Evolutionary conservation across 495 filamentous ascomycete species (phyloP), one percentile per base, ranked within the genome.

Genomic region (Lepidopterella palustris): DNA sequence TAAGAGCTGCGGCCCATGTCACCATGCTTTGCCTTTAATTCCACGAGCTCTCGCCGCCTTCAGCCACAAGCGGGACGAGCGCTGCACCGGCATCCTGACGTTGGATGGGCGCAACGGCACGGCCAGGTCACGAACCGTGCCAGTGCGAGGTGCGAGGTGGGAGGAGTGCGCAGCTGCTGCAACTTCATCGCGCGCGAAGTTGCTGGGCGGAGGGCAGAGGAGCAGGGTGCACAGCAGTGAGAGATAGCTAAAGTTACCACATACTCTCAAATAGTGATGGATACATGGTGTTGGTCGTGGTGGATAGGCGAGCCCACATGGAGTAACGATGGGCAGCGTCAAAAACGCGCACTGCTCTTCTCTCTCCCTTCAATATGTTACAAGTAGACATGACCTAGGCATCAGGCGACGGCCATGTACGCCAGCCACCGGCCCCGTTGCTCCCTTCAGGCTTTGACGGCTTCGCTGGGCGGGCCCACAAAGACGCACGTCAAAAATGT

Each of bases 261-360:
- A 42, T 10, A 15, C 31, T 35, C 18, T 11, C 35, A 13, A 42
- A 18, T 42, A 11, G 9, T 6, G 18, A 18, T 42, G 35, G 35
- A 11, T 3, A 18, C 9, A n/a, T 42, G 35, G 13, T 42, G 35
- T 10, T 42, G 35, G 35, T 42, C 18, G 13, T 42, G 35, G 9
- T 25, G 6, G 62, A 60, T 60, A 64, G 53, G 63, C 50, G 63
- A 58, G n/a, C 11, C 18, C 54, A 20, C 58, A 53, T 59, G 31
- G 54, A 50, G 63, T 65, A 65, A 65, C 58, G 59, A 47, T 49
- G 53, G 59, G 63, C 63, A 66, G 59, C 59, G 59, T 62, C 55
- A 23, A 6, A 55, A 28, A 49, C 56, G 48, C 58, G 42, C 52
- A 27, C 25, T 27, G 28, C 9, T 24, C 51, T 27, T 8, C 21